A percentile compares a stretch with the other conserved stretches of the same genome.
phyloP scores from a whole-genome alignment of 306 rosid species.

The Delonix regia region DNA sequence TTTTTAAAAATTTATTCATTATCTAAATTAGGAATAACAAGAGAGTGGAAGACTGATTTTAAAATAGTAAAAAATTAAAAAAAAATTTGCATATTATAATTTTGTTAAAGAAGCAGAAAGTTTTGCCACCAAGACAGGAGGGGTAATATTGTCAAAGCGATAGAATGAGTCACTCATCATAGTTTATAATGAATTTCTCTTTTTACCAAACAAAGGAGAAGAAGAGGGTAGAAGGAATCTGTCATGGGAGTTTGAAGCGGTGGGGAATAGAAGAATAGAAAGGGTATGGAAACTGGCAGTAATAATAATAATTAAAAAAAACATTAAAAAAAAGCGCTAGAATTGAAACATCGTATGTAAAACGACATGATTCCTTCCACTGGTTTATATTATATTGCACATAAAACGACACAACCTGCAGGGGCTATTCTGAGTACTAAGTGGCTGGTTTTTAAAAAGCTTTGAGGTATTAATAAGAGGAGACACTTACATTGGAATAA shows the following conservation, averaged over 20 bases:
- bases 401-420: not conserved
- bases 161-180: not conserved
- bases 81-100: no score
- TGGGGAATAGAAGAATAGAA: conserved; percentile 57
- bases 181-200: not conserved
- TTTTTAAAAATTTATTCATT: no score
- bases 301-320: conserved; percentile 6
- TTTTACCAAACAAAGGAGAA: not conserved
- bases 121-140: conserved; percentile 5
- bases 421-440: no score
- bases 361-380: conserved; percentile 43
- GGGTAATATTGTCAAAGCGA: conserved; percentile 21
- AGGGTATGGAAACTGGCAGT: conserved; percentile 47
- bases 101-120: no score
- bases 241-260: conserved; percentile 60
- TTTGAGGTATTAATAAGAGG: not conserved
- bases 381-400: not conserved
- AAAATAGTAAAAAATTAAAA: no score
- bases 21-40: no score
- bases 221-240: conserved; percentile 36
- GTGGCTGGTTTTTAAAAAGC: conserved; percentile 8
- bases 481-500: conserved; percentile 59
- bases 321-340: conserved; percentile 48
- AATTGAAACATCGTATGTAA: conserved; percentile 26
- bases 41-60: no score